Base-by-base conservation (phyloP, 768 basidiomycete species). In the Megacollybia marginata region DNA sequence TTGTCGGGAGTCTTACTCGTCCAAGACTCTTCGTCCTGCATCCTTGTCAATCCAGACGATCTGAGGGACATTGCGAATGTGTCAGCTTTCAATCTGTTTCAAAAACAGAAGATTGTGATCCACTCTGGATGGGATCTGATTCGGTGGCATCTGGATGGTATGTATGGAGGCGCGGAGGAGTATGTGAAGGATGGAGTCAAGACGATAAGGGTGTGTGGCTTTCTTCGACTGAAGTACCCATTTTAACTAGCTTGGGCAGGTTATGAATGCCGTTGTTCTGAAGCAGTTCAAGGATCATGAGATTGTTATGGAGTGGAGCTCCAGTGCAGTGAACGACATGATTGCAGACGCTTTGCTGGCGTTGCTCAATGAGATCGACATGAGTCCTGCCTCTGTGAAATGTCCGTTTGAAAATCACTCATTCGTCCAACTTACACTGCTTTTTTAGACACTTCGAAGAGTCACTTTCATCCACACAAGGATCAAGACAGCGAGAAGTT, bases 1-100 rank as follows among this genome's bases (percentile, higher is more conserved):
- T 61, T 99, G 7, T 90, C 92, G 1, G 96, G 96, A 9, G 68
- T 99, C 35, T 76, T 98, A 42, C 88, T 99, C 1, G 82, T 92
- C 10, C 98, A 98, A 64, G 96, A 99, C 62, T 97, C 94, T 62
- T 28, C n/a, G n/a, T 95, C 94, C 1, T 98, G 97, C 62, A 99
- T 95, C 1, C 79, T 99, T 5, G 82, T 99, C 38, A 90, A 96
- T 61, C 93, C 96, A 1, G 79, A 87, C 18, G 96, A 99, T 66
- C 75, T 99, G 48, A 77, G 83, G 32, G 95, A 97, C 65, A 98
- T 98, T 63, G 88, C 95, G 1, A 96, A 95, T 5, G 68, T 99
- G 46, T 88, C 92, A 34, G 96, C 94, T 1, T 94, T 88, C 56
- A 79, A 82, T 40, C 83, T 99, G 46, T 83, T 84, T 1, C 95